Percentiles rank a stretch among this genome's conserved stretches.
These are phyloP conservation scores for Pythium sukuiense DNA, from an alignment of 352 stramenopile genomes.

Conservation along the genomic window DNA sequence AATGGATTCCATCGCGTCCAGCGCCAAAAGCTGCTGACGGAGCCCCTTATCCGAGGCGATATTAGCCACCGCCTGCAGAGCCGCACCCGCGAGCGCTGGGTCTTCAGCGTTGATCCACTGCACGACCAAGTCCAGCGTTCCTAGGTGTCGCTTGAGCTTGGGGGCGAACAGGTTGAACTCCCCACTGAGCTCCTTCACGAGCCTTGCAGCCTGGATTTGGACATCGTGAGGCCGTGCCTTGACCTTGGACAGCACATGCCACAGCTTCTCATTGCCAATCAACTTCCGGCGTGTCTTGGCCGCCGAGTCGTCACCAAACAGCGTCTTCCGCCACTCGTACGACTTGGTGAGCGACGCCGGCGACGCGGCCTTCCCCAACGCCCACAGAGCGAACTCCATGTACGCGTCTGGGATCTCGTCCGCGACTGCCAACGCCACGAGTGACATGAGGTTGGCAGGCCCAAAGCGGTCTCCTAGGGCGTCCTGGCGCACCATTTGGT, in stretches of 20 bases:
- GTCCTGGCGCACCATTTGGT: conserved; percentile 47
- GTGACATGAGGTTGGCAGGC: conserved; percentile 63
- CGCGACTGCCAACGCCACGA: conserved; percentile 58
- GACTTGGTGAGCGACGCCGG: conserved; percentile 31
- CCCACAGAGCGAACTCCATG: conserved; percentile 73
- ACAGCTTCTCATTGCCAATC: conserved; percentile 49
- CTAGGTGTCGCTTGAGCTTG: conserved; percentile 32
- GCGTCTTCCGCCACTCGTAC: conserved; percentile 57
- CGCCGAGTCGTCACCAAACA: conserved; percentile 60
- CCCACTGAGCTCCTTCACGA: conserved; percentile 47
- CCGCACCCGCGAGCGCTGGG: conserved; percentile 35
- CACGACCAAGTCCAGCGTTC: conserved; percentile 33
- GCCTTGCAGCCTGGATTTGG: conserved; percentile 45
- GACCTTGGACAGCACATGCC: conserved; percentile 37
- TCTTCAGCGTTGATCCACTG: conserved; percentile 44
- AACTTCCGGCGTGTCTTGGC: conserved; percentile 58
- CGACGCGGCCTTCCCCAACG: conserved; percentile 46
- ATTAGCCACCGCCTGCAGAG: conserved; percentile 48
- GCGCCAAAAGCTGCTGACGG: conserved; percentile 36
- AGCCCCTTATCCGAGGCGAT: conserved; percentile 37
- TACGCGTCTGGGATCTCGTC: conserved; percentile 61
- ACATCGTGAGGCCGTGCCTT: conserved; percentile 32
- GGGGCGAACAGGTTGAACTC: conserved; percentile 17
- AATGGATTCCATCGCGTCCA: conserved; percentile 44
- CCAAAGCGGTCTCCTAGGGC: conserved; percentile 48